Percentiles rank a stretch among this genome's conserved stretches.
phyloP scores from a whole-genome alignment of 208 protist species.

The Trypanosoma caninum region DNA sequence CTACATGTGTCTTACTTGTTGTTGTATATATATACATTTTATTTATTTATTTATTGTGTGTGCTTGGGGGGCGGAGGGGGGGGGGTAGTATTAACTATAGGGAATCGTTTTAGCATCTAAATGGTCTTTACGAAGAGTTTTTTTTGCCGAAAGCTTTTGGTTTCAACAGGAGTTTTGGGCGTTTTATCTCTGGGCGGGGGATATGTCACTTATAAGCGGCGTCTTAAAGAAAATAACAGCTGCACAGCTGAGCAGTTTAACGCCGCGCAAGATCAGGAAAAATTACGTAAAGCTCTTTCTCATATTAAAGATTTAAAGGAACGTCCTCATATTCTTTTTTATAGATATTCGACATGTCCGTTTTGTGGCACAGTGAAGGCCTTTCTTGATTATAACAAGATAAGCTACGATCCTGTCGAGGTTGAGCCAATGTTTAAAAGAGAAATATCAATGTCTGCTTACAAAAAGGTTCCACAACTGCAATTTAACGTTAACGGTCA shows the following conservation, averaged over 20 bases:
- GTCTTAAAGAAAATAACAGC: conserved; percentile 72
- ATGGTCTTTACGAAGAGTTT: conserved; percentile 53
- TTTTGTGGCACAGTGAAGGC: conserved; percentile 88
- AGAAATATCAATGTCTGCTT: conserved; percentile 57
- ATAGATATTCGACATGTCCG: conserved; percentile 89
- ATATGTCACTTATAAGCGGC: conserved; percentile 71
- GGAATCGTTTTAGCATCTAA: neutral
- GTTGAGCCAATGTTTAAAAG: conserved; percentile 91
- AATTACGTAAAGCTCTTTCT: conserved; percentile 46
- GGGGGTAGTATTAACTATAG: too few relatives aligned
- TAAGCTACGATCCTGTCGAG: conserved; percentile 77
- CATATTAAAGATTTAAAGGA: conserved; percentile 42
- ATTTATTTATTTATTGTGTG: too few relatives aligned
- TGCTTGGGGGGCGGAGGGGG: too few relatives aligned
- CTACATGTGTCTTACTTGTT: too few relatives aligned
- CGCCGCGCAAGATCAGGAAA: conserved; percentile 52
- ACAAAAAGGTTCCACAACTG: conserved; percentile 92
- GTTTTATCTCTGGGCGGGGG: conserved; percentile 43
- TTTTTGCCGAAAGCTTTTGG: conserved; percentile 40
- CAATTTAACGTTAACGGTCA: conserved; percentile 55
- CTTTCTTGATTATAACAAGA: conserved; percentile 78
- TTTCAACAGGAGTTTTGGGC: conserved; percentile 25
- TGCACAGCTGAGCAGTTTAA: conserved; percentile 78
- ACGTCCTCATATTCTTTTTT: conserved; percentile 47
- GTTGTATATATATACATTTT: neutral